Conservation (phyloP, 108 stramenopile genomes). For the Cylindrotheca fusiformis region DNA sequence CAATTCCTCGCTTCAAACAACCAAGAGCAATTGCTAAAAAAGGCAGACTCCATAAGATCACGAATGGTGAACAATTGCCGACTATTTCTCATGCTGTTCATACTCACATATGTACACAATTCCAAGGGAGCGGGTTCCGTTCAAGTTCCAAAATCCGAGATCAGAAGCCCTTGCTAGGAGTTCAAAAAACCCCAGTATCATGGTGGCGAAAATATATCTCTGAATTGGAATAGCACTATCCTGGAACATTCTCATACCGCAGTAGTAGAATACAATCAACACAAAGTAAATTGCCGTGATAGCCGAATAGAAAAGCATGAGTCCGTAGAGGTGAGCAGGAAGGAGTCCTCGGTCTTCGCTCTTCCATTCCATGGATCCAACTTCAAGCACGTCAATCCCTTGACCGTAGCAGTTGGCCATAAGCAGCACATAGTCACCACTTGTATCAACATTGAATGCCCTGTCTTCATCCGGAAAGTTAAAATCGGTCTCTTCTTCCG, state of each 20-base stretch:
- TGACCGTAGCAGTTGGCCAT: constrained; percentile 71
- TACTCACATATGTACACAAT: constrained; percentile 57
- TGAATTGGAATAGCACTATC: constrained; percentile 72
- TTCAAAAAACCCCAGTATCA: constrained; percentile 61
- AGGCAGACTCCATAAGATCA: not conserved
- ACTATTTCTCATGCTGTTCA: not conserved
- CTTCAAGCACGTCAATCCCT: constrained; percentile 50
- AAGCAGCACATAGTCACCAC: constrained; percentile 63
- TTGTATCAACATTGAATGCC: constrained; percentile 19
- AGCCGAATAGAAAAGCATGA: constrained; percentile 65
- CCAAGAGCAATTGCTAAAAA: constrained; percentile 50
- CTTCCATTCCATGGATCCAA: constrained; percentile 69
- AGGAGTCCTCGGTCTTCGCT: constrained; percentile 56
- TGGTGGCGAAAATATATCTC: constrained; percentile 63
- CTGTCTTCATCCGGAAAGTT: constrained; percentile 36
- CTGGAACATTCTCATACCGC: constrained; percentile 49
- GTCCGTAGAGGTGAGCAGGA: constrained; percentile 74
- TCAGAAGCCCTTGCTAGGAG: constrained; percentile 58
- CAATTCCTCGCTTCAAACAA: constrained; percentile 60
- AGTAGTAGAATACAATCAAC: constrained; percentile 49
- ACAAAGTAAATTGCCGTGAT: constrained; percentile 40
- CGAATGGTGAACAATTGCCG: not conserved
- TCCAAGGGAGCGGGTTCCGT: constrained; percentile 49
- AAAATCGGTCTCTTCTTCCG: constrained; percentile 9
- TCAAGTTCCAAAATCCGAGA: constrained; percentile 66